Percentiles rank a stretch among this genome's conserved stretches.
phyloP scores from a whole-genome alignment of 805 yeast genomes.

The Yarrowia phangngaensis region DNA sequence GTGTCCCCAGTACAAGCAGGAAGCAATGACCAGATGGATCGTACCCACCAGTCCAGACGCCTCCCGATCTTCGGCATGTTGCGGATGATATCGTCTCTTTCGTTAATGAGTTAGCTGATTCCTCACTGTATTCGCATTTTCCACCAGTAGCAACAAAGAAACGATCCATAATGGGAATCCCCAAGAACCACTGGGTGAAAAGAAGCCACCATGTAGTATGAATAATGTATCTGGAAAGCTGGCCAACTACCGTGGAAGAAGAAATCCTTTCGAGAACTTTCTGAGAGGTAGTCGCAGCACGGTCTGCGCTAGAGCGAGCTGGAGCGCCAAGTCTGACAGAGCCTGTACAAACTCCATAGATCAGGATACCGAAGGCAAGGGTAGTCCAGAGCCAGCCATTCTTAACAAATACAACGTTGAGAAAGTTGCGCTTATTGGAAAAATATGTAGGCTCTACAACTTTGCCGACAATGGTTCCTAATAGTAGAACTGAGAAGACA shows the following conservation, averaged over 20 bases:
- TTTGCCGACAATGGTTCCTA: conserved; percentile 17
- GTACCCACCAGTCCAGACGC: conserved; percentile 81
- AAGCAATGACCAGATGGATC: conserved; percentile 96
- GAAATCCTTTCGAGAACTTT: conserved; percentile 16
- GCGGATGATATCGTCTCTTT: conserved; percentile 36
- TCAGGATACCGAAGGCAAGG: conserved; percentile 37
- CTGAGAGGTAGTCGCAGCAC: no score
- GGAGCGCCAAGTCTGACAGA: conserved; percentile 20
- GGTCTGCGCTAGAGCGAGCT: conserved; percentile 12
- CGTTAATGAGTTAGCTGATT: conserved; percentile 5
- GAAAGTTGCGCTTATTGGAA: conserved; percentile 54
- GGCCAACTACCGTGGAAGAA: conserved; percentile 23
- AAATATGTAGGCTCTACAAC: conserved; percentile 36
- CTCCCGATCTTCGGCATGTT: conserved; percentile 55
- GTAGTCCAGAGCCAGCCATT: conserved; percentile 93
- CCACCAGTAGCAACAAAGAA: conserved; percentile 83
- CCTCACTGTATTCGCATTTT: conserved; percentile 45
- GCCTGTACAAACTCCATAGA: conserved; percentile 3
- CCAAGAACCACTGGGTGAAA: conserved; percentile 85
- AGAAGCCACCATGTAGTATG: conserved; percentile 78
- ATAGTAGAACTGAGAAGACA: conserved; percentile 5
- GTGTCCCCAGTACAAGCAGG: conserved; percentile 60
- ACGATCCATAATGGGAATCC: conserved; percentile 83
- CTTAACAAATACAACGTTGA: conserved; percentile 76
- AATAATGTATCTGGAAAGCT: conserved; percentile 44